Percentiles rank a stretch among this genome's conserved stretches.
These are phyloP conservation scores for Mimosa pudica DNA, from an alignment of 306 rosid species.

Conservation along the genomic window DNA sequence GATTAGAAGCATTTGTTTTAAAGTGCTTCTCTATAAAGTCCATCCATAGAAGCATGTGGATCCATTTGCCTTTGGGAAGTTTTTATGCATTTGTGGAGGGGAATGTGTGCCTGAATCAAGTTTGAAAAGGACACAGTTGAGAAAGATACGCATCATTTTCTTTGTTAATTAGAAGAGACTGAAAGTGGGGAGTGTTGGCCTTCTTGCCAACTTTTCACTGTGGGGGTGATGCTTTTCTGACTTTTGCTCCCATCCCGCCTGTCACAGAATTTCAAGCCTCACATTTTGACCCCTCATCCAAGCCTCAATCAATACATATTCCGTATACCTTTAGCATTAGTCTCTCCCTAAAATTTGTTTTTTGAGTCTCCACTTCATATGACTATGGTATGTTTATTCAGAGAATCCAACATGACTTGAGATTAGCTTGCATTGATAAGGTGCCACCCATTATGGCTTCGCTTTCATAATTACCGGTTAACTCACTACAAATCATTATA, in stretches of 20 bases:
- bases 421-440: neutral
- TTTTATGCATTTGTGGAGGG: constrained; percentile 6
- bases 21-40: neutral
- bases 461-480: neutral
- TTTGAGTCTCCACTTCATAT: neutral
- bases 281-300: constrained; percentile 25
- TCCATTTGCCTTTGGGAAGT: neutral
- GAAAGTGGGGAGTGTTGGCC: constrained; percentile 19
- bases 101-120: neutral
- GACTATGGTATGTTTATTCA: neutral
- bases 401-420: neutral
- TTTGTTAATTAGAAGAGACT: constrained; percentile 7
- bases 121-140: constrained; percentile 1
- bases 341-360: neutral
- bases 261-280: constrained; percentile 34
- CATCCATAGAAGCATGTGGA: constrained; percentile 1
- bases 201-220: constrained; percentile 7
- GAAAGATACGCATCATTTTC: neutral
- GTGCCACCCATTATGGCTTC: neutral
- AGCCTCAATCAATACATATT: neutral
- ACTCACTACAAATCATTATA: neutral
- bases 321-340: neutral
- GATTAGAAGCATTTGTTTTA: too few relatives aligned
- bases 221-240: constrained; percentile 35
- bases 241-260: constrained; percentile 7